Conservation (phyloP, 768 basidiomycete species). For the Cystofilobasidium ferigula region DNA sequence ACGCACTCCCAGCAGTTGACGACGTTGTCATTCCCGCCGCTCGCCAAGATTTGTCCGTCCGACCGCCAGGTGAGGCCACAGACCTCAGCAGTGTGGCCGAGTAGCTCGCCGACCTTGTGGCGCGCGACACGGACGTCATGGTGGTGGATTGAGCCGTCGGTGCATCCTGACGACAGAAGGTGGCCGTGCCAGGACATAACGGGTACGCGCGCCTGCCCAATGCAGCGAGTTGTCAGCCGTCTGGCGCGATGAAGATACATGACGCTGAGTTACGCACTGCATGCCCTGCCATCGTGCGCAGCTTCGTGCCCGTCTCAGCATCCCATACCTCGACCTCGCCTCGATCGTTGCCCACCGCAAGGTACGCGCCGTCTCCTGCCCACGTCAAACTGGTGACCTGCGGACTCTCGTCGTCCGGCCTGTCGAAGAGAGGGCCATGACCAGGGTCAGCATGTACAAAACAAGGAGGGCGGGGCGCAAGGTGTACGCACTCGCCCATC, state of each 20-base stretch:
- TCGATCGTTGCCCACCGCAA: constrained; percentile 66
- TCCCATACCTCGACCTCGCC: constrained; percentile 97
- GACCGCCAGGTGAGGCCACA: constrained; percentile 42
- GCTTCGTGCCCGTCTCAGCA: constrained; percentile 59
- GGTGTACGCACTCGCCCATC: constrained; percentile 41
- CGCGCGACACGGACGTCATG: constrained; percentile 80
- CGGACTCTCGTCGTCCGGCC: constrained; percentile 28
- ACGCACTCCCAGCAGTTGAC: constrained; percentile 94
- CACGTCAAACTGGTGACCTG: constrained; percentile 37
- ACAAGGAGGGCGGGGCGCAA: not conserved
- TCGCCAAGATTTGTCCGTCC: constrained; percentile 49
- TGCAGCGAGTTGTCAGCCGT: not conserved
- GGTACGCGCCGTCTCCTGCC: constrained; percentile 48
- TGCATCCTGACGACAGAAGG: constrained; percentile 74
- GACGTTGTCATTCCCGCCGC: constrained; percentile 94
- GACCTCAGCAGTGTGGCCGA: constrained; percentile 73
- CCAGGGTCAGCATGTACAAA: not conserved
- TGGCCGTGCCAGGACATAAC: constrained; percentile 79
- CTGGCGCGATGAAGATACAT: no score
- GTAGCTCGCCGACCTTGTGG: constrained; percentile 80
- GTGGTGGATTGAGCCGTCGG: constrained; percentile 90
- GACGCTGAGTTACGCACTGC: constrained; percentile 26
- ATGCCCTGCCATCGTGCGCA: constrained; percentile 86
- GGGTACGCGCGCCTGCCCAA: constrained; percentile 55
- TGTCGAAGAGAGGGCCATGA: not conserved